phyloP scores from a whole-genome alignment of 2,329 filamentous ascomycete genomes.

The Exophiala xenobiotica region DNA sequence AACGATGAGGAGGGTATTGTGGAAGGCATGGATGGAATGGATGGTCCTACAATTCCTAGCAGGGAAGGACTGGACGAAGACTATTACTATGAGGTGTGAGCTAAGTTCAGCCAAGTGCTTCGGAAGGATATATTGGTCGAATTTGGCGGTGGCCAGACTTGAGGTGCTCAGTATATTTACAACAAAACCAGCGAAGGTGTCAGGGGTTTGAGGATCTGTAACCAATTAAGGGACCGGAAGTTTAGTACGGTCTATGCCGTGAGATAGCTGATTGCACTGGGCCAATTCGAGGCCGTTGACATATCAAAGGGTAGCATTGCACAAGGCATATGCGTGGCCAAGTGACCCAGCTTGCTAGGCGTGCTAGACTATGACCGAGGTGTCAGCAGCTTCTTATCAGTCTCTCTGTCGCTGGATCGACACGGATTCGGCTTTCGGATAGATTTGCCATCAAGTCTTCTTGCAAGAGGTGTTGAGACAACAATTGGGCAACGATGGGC shows the following conservation, averaged over 20 bases:
- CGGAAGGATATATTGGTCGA: neutral
- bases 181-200: constrained; percentile 2
- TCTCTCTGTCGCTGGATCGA: neutral
- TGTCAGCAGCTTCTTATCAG: neutral
- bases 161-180: constrained; percentile 9
- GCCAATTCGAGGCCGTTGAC: neutral
- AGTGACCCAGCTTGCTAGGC: too few relatives aligned
- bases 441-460: too few relatives aligned
- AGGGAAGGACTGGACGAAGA: constrained; percentile 85
- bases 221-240: too few relatives aligned
- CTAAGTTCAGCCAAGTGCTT: neutral
- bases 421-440: neutral
- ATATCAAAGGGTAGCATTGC: constrained; percentile 9
- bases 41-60: constrained; percentile 69
- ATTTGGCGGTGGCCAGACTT: too few relatives aligned
- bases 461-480: too few relatives aligned
- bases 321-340: too few relatives aligned
- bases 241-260: neutral
- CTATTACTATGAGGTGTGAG: constrained; percentile 73
- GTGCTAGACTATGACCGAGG: neutral
- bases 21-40: constrained; percentile 54
- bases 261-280: constrained; percentile 5
- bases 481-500: too few relatives aligned
- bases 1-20: constrained; percentile 70
- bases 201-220: too few relatives aligned